Base-by-base conservation (phyloP, 2,329 filamentous ascomycete genomes). In the Colletotrichum chlorophyti region DNA sequence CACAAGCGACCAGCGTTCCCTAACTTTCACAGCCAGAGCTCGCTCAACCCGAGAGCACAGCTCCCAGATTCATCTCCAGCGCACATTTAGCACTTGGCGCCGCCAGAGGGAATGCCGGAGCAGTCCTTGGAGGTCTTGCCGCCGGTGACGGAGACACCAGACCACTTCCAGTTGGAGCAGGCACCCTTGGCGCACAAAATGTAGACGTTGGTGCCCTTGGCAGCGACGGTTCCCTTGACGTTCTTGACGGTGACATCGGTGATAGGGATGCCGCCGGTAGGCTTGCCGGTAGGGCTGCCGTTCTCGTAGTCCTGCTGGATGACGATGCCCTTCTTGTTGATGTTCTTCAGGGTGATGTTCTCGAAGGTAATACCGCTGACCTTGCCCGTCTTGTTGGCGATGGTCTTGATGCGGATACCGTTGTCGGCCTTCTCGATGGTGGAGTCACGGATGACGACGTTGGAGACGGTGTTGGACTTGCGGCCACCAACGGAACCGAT, bases 121-220 rank as follows among this genome's bases (percentile, higher is more conserved):
- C 70, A 72, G 23, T 55, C 53, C 29, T 41, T 51, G 11, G 64
- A 65, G 23, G 58, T 76, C 66, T 79, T 75, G 41, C 83, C 83
- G 38, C 83, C 83, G 21, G 79, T 81, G 32, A 85, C 72, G 46
- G 62, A 68, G 60, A 82, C 77, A 37, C 71, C 74, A 8, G 68
- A 74, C 80, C 82, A 85, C 12, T 75, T 80, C 80, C 83, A 87
- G 70, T 77, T 72, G 8, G 74, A 76, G 70, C 81, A 83, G 49
- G 74, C 73, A 27, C 78, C 81, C 35, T 69, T 72, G 15, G 77
- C 83, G 64, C 84, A 86, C 6, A 84, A 76, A 53, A 86, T 81
- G 65, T 82, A 81, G 58, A 83, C 68, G 51, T 80, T 70, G 23
- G 70, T 74, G 15, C 68, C 78, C 15, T 63, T 64, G 1, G 68